Conservation (phyloP, 257 asterid genomes). For the Lavandula angustifolia region DNA sequence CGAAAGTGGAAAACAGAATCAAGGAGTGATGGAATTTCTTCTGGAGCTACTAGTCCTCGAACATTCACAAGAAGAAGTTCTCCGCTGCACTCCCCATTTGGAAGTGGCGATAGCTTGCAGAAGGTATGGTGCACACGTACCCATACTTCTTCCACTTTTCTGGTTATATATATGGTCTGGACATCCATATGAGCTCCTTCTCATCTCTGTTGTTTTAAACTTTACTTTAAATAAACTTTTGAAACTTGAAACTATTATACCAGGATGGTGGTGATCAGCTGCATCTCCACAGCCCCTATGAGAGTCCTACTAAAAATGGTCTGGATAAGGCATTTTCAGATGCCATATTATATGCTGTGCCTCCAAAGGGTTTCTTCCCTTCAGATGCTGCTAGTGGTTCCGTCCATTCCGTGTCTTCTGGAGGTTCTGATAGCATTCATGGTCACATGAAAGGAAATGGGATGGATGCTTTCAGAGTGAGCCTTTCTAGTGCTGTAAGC, state of each 20-base stretch:
- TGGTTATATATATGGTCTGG: slow-evolving; percentile 10
- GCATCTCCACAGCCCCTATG: slow-evolving; percentile 84
- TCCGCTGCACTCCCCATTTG: slow-evolving; percentile 88
- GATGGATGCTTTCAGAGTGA: slow-evolving; percentile 87
- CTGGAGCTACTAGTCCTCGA: slow-evolving; percentile 94
- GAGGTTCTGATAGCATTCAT: slow-evolving; percentile 83
- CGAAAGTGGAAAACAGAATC: slow-evolving; percentile 93
- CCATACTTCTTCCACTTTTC: slow-evolving; percentile 25
- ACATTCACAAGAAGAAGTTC: slow-evolving; percentile 91
- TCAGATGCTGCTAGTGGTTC: slow-evolving; percentile 87
- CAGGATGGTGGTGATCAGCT: slow-evolving; percentile 88
- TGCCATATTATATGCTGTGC: slow-evolving; percentile 67
- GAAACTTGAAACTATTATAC: slow-evolving; percentile 38
- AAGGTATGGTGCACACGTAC: slow-evolving; percentile 53
- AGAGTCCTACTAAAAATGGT: slow-evolving; percentile 88
- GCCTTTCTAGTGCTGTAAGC: slow-evolving; percentile 99
- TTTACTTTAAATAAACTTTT: slow-evolving; percentile 11
- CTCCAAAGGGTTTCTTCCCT: slow-evolving; percentile 88
- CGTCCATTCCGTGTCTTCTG: slow-evolving; percentile 79
- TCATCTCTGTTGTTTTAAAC: neutral
- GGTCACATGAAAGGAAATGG: slow-evolving; percentile 81
- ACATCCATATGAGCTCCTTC: slow-evolving; percentile 23
- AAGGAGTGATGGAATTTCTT: slow-evolving; percentile 92
- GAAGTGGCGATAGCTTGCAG: slow-evolving; percentile 71
- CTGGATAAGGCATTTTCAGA: slow-evolving; percentile 78